Percentiles rank a stretch among this genome's conserved stretches.
Conservation (phyloP, 2,329 filamentous ascomycete genomes). For the Arthrobotrys sinensis region DNA sequence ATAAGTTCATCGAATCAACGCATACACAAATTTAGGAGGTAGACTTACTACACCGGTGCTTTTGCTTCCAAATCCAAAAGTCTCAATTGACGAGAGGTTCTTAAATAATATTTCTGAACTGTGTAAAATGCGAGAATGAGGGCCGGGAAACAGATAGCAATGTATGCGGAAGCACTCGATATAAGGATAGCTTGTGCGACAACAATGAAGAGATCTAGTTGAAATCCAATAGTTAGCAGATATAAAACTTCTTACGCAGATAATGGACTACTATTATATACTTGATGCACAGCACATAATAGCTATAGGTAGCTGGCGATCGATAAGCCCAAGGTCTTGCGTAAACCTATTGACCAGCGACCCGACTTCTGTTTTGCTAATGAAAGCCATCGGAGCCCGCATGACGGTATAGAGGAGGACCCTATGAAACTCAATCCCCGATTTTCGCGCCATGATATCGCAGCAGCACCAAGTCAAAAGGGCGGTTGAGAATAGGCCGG, state of each 20-base stretch:
- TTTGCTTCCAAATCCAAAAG: conserved; percentile 76
- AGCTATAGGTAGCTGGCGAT: conserved; percentile 68
- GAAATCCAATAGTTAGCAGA: background rate
- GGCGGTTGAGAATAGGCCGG: conserved; percentile 67
- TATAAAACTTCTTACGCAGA: conserved; percentile 59
- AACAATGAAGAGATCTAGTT: conserved; percentile 67
- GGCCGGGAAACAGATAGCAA: conserved; percentile 72
- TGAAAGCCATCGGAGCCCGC: conserved; percentile 68
- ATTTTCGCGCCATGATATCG: conserved; percentile 40
- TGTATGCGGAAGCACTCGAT: conserved; percentile 69
- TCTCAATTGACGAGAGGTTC: conserved; percentile 75
- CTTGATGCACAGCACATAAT: conserved; percentile 65
- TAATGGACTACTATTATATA: conserved; percentile 8
- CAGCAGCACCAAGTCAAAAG: conserved; percentile 39
- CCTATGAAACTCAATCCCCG: conserved; percentile 43
- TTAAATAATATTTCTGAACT: conserved; percentile 74
- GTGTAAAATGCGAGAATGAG: conserved; percentile 70
- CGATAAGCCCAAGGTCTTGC: conserved; percentile 69
- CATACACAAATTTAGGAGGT: background rate
- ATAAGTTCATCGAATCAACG: background rate
- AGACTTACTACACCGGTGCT: conserved; percentile 70
- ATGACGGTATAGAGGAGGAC: conserved; percentile 37
- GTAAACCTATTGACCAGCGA: conserved; percentile 69
- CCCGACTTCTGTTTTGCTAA: conserved; percentile 68
- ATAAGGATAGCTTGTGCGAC: conserved; percentile 71